A percentile compares a stretch with the other conserved stretches of the same genome.
These are phyloP conservation scores for Monosporascus sp. DNA, from an alignment of 2,329 filamentous ascomycete genomes.

Conservation along the genomic window DNA sequence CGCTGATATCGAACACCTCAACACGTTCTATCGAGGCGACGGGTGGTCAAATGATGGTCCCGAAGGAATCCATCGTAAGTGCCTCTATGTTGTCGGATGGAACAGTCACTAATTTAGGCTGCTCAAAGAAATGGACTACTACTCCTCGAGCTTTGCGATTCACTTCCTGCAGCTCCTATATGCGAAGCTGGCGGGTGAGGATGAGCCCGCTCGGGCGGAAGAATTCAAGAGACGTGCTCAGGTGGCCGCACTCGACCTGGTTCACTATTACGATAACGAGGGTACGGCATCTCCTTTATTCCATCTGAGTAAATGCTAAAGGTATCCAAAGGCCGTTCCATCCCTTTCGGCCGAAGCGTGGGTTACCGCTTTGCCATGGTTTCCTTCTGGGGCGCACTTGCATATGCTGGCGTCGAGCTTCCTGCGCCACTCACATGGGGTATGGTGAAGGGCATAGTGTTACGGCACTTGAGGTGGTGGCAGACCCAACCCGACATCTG, in stretches of 20 bases:
- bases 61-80: slow-evolving; percentile 63
- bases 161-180: slow-evolving; percentile 77
- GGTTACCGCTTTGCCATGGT: slow-evolving; percentile 83
- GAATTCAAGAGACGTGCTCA: slow-evolving; percentile 67
- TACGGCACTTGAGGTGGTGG: slow-evolving; percentile 77
- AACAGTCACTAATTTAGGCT: slow-evolving; percentile 4
- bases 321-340: slow-evolving; percentile 47
- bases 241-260: slow-evolving; percentile 63
- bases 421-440: slow-evolving; percentile 71
- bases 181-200: slow-evolving; percentile 62
- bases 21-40: slow-evolving; percentile 76
- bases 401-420: slow-evolving; percentile 70
- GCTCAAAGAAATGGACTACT: slow-evolving; percentile 69
- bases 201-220: slow-evolving; percentile 60
- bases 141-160: slow-evolving; percentile 77
- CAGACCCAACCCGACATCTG: slow-evolving; percentile 71
- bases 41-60: slow-evolving; percentile 83
- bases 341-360: slow-evolving; percentile 73
- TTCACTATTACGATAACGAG: slow-evolving; percentile 71
- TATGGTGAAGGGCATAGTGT: slow-evolving; percentile 69
- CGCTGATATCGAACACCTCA: slow-evolving; percentile 70
- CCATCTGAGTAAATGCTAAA: neutral
- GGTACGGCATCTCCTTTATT: slow-evolving; percentile 25
- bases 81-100: neutral
- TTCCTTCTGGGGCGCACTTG: slow-evolving; percentile 76